These are phyloP conservation scores for Fonsecaea multimorphosa DNA, from an alignment of 2,329 filamentous ascomycete genomes.

Conservation along the genomic window DNA sequence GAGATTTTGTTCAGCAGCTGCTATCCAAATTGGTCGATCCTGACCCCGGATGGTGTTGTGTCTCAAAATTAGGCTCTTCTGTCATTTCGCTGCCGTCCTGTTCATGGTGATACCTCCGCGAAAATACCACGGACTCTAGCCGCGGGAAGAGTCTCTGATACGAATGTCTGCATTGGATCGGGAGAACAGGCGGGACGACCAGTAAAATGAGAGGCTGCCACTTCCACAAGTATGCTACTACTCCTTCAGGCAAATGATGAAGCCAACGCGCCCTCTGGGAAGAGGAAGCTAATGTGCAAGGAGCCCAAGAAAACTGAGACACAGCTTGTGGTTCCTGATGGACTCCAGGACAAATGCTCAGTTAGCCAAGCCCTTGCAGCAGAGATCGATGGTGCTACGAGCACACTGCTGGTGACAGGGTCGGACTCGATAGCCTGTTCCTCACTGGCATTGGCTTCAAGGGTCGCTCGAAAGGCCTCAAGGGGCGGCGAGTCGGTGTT, in stretches of 20 bases:
- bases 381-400: background rate
- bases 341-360: background rate
- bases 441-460: background rate
- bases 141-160: background rate
- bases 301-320: background rate
- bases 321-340: background rate
- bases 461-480: background rate
- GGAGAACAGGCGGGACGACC: background rate
- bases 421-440: background rate
- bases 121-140: background rate
- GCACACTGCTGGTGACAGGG: background rate
- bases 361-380: background rate
- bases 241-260: background rate
- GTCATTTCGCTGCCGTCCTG: background rate
- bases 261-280: background rate
- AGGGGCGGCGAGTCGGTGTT: background rate
- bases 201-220: background rate
- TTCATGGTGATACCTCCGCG: background rate
- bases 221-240: background rate
- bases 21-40: background rate
- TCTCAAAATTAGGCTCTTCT: background rate
- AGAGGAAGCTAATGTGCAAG: background rate
- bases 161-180: background rate
- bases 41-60: background rate
- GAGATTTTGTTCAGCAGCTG: background rate